Conservation (phyloP, 169 alveolate species). For the Cryptosporidium ryanae region DNA sequence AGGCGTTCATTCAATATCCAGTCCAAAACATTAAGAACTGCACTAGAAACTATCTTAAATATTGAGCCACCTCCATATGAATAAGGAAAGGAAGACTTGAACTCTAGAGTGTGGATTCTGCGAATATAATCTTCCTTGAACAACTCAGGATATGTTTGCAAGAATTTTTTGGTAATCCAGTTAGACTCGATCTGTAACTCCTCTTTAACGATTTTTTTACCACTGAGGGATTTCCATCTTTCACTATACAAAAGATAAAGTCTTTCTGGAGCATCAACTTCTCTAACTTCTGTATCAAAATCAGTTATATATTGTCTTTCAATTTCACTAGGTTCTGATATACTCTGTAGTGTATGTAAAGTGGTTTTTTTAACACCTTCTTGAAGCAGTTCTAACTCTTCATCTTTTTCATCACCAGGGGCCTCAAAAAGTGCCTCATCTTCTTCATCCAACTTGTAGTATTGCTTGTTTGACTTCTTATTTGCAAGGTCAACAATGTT, state of each 20-base stretch:
- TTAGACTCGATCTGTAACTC: constrained; percentile 33
- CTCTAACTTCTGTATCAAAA: constrained; percentile 49
- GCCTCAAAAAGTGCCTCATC: constrained; percentile 3
- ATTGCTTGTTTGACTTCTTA: not conserved
- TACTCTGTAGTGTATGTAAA: constrained; percentile 28
- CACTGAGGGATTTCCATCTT: constrained; percentile 52
- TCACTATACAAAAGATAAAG: constrained; percentile 34
- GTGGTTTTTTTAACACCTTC: constrained; percentile 35
- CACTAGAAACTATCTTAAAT: constrained; percentile 25
- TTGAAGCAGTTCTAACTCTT: constrained; percentile 38
- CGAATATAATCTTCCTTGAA: constrained; percentile 57
- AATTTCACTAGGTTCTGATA: constrained; percentile 38
- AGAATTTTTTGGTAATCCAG: constrained; percentile 51
- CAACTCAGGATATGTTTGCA: constrained; percentile 53
- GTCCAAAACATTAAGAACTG: constrained; percentile 34
- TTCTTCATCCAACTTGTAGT: not conserved
- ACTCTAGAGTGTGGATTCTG: constrained; percentile 43
- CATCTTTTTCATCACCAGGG: constrained; percentile 5
- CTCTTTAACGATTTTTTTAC: constrained; percentile 19
- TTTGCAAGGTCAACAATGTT: not conserved
- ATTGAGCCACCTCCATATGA: constrained; percentile 29
- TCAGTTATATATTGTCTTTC: constrained; percentile 54
- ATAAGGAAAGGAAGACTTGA: constrained; percentile 59
- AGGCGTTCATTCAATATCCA: constrained; percentile 63
- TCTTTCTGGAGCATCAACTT: constrained; percentile 63